Evolutionary conservation across 805 yeast genomes (phyloP).

Genomic region (Suhomyces vadensis): DNA sequence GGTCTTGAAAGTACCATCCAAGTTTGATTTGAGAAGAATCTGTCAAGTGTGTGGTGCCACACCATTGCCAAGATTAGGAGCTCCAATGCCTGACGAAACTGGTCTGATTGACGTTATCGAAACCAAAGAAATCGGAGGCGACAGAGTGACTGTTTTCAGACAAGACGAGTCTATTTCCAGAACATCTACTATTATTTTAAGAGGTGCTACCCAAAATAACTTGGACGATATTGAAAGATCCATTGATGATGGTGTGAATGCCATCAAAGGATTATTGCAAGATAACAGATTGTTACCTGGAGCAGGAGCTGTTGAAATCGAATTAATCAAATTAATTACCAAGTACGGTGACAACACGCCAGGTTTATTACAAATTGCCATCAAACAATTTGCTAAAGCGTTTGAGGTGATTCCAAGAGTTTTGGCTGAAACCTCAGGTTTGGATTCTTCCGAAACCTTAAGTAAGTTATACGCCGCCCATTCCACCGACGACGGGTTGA

Average conservation of each 20-base stretch:
- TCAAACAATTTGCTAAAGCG: slow-evolving; percentile 90
- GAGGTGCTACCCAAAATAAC: slow-evolving; percentile 95
- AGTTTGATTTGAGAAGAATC: slow-evolving; percentile 90
- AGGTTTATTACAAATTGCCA: slow-evolving; percentile 88
- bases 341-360: slow-evolving; percentile 92
- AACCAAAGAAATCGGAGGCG: slow-evolving; percentile 95
- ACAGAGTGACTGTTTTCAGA: slow-evolving; percentile 90
- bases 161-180: slow-evolving; percentile 68
- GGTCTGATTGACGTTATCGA: slow-evolving; percentile 86
- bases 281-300: slow-evolving; percentile 84
- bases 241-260: slow-evolving; percentile 93
- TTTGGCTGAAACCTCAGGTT: slow-evolving; percentile 90
- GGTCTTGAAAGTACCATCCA: slow-evolving; percentile 87
- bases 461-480: slow-evolving; percentile 90
- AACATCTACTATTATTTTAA: slow-evolving; percentile 88
- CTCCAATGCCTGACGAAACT: slow-evolving; percentile 93
- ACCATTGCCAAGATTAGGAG: slow-evolving; percentile 90
- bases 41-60: slow-evolving; percentile 98
- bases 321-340: slow-evolving; percentile 75
- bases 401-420: slow-evolving; percentile 93
- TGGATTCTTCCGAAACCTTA: slow-evolving; percentile 85
- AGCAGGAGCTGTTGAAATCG: slow-evolving; percentile 94
- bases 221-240: slow-evolving; percentile 96
- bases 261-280: slow-evolving; percentile 84
- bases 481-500: slow-evolving; percentile 52